Conservation (phyloP, 2,329 filamentous ascomycete species). For the Aspergillus ochraceus region DNA sequence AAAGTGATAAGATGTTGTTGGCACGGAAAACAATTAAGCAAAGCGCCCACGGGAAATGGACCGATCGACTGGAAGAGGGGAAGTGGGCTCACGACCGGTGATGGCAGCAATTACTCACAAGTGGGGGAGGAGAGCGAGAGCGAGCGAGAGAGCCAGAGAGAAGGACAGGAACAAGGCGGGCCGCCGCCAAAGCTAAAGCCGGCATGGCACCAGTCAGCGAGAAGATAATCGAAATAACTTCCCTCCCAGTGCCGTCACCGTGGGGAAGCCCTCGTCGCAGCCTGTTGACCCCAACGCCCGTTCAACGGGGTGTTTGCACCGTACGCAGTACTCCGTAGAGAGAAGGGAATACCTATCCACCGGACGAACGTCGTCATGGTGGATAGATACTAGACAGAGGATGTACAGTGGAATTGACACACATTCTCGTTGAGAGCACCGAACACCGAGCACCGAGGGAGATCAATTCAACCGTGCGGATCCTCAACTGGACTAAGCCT, state of each 20-base stretch:
- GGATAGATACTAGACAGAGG: background rate
- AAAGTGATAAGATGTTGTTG: background rate
- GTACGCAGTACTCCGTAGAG: background rate
- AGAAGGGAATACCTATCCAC: background rate
- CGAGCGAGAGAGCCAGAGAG: too few relatives aligned
- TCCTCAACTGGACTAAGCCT: background rate
- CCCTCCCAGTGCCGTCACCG: constrained; percentile 2
- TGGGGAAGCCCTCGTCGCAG: background rate
- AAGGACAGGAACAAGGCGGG: too few relatives aligned
- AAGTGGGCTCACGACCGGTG: background rate
- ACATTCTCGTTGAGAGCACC: background rate
- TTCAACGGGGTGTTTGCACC: background rate
- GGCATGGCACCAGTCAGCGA: background rate
- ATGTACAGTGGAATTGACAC: too few relatives aligned
- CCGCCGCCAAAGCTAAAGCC: background rate
- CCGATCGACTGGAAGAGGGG: background rate
- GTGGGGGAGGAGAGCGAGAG: background rate
- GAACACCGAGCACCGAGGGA: background rate
- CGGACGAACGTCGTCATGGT: background rate
- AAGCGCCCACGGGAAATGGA: background rate
- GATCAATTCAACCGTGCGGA: background rate
- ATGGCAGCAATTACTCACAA: background rate
- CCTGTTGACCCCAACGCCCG: constrained; percentile 14
- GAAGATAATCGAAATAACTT: background rate
- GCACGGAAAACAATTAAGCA: background rate